A percentile compares a stretch with the other conserved stretches of the same genome.
Evolutionary conservation across 257 asterid species (phyloP).

Genomic region (Thymus quinquecostatus): DNA sequence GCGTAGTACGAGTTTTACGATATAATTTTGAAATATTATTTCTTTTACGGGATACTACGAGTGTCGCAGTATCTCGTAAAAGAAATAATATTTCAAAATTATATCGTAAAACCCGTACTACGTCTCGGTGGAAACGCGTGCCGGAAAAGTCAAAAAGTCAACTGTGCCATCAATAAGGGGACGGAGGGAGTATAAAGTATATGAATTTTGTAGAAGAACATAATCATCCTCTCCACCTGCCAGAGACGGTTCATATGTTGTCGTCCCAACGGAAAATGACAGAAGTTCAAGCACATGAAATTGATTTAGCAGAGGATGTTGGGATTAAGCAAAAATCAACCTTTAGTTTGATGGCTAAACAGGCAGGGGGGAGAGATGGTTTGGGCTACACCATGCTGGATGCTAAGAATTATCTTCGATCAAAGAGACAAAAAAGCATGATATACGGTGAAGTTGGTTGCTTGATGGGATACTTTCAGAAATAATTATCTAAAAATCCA

Average conservation of each 20-base stretch:
- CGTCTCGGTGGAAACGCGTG: too few relatives aligned
- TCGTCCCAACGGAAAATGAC: not conserved
- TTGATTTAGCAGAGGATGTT: constrained; percentile 8
- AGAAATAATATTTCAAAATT: too few relatives aligned
- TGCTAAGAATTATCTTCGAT: not conserved
- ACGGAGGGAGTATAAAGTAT: not conserved
- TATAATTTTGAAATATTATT: too few relatives aligned
- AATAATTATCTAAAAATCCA: not conserved
- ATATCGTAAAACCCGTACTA: too few relatives aligned
- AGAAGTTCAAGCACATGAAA: constrained; percentile 19
- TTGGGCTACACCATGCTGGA: constrained; percentile 7
- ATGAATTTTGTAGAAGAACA: not conserved
- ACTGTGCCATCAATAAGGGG: too few relatives aligned
- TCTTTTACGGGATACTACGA: too few relatives aligned
- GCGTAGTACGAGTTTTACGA: too few relatives aligned
- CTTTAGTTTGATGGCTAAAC: not conserved
- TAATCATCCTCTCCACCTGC: constrained; percentile 1
- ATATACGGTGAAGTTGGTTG: constrained; percentile 6
- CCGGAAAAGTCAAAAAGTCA: too few relatives aligned
- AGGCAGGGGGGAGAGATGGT: not conserved
- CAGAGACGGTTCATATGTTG: not conserved
- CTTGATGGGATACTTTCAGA: not conserved
- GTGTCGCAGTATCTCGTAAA: too few relatives aligned
- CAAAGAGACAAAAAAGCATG: constrained; percentile 10
- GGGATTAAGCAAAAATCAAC: not conserved